Evolutionary conservation across 345 rosid species (phyloP).

Genomic region (Euphorbia peplus): DNA sequence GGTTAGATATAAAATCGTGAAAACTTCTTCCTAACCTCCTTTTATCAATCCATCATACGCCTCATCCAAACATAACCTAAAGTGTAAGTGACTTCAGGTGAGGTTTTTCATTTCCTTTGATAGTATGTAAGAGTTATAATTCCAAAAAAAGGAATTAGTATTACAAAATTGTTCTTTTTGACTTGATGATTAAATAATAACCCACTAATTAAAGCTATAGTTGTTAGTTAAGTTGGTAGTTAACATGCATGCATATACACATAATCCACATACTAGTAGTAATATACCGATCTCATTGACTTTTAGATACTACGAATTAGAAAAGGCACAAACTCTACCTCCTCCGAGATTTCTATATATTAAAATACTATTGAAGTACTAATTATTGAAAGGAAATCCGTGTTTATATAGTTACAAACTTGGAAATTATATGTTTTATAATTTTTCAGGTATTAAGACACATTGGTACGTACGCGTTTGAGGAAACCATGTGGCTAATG

Average conservation of each 20-base stretch:
- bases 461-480: background rate
- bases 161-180: background rate
- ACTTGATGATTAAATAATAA: background rate
- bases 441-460: background rate
- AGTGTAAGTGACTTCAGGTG: too few relatives aligned
- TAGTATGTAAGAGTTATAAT: background rate
- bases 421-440: too few relatives aligned
- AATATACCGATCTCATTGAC: slow-evolving; percentile 5
- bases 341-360: background rate
- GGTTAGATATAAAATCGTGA: too few relatives aligned
- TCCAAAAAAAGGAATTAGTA: too few relatives aligned
- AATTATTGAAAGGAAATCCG: background rate
- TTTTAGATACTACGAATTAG: background rate
- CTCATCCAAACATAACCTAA: too few relatives aligned
- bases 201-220: background rate
- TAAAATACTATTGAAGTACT: background rate
- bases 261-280: too few relatives aligned
- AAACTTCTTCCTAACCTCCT: too few relatives aligned
- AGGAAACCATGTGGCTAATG: background rate
- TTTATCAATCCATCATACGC: too few relatives aligned
- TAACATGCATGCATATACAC: background rate
- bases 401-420: background rate
- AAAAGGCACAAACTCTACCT: background rate
- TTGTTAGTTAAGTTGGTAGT: slow-evolving; percentile 4
- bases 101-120: too few relatives aligned